Evolutionary conservation across 805 yeast genomes (phyloP).

Genomic region (Candida sithepensis): DNA sequence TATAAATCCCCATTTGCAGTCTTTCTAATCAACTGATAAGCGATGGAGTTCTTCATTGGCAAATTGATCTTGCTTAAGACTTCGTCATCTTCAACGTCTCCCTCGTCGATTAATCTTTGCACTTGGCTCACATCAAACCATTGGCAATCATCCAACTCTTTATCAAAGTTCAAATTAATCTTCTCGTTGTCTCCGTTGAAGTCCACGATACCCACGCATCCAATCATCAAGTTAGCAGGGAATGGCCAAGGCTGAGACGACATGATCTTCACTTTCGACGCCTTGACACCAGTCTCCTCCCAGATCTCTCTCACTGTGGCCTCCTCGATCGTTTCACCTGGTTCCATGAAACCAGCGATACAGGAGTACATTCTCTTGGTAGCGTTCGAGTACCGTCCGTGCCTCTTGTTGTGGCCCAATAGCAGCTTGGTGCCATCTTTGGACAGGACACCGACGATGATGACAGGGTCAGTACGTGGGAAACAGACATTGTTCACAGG

Average conservation of each 20-base stretch:
- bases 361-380: constrained; percentile 62
- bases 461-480: constrained; percentile 90
- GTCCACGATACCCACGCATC: constrained; percentile 80
- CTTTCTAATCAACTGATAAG: constrained; percentile 39
- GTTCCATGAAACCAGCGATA: constrained; percentile 95
- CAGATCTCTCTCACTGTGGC: constrained; percentile 87
- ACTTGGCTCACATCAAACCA: constrained; percentile 71
- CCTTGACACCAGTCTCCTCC: constrained; percentile 90
- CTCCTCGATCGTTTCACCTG: constrained; percentile 86
- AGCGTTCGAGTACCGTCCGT: constrained; percentile 33
- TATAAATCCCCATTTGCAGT: constrained; percentile 15
- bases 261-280: constrained; percentile 52
- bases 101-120: constrained; percentile 20
- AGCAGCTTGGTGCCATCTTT: constrained; percentile 57
- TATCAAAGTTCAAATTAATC: constrained; percentile 75
- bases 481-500: constrained; percentile 73
- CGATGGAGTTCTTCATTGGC: constrained; percentile 44
- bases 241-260: constrained; percentile 97
- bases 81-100: constrained; percentile 15
- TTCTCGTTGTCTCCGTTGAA: constrained; percentile 60
- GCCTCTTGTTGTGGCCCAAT: constrained; percentile 66
- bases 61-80: constrained; percentile 36
- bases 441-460: constrained; percentile 76
- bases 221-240: constrained; percentile 91
- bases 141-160: constrained; percentile 79